Evolutionary conservation across 441 rosid species (phyloP).

Genomic region (Pelargonium citronellum): DNA sequence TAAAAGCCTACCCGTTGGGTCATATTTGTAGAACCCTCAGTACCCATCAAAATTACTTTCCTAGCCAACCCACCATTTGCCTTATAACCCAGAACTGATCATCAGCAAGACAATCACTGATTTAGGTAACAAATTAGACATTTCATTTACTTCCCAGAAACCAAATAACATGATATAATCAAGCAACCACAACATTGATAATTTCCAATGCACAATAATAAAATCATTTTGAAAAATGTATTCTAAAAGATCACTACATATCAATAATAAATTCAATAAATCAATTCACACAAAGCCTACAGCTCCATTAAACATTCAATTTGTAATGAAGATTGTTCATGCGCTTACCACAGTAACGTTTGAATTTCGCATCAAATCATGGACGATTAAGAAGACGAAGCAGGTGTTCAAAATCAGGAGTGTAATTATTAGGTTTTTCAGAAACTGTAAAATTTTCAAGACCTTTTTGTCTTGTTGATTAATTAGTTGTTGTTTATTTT

Average conservation of each 20-base stretch:
- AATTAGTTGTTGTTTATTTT: not conserved
- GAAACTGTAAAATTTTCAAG: not conserved
- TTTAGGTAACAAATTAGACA: not conserved
- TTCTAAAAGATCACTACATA: not conserved
- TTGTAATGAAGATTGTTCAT: not conserved
- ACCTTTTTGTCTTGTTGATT: not conserved
- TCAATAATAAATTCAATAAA: not conserved
- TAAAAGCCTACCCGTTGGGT: not conserved
- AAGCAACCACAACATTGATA: not conserved
- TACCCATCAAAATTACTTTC: not conserved
- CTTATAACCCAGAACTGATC: not conserved
- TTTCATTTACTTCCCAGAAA: not conserved
- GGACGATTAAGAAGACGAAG: not conserved
- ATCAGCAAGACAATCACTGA: not conserved
- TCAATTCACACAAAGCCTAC: not conserved
- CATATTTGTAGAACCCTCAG: not conserved
- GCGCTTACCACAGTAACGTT: slow-evolving; percentile 2
- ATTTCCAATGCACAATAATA: not conserved
- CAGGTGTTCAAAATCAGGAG: not conserved
- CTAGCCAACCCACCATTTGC: not conserved
- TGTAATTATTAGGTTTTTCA: not conserved
- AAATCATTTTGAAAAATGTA: not conserved
- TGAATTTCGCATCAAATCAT: slow-evolving; percentile 1
- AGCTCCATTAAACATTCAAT: not conserved
- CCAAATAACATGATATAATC: not conserved